Conservation (phyloP, 1,284 basidiomycete genomes). For the Ceratobasidium sp. region DNA sequence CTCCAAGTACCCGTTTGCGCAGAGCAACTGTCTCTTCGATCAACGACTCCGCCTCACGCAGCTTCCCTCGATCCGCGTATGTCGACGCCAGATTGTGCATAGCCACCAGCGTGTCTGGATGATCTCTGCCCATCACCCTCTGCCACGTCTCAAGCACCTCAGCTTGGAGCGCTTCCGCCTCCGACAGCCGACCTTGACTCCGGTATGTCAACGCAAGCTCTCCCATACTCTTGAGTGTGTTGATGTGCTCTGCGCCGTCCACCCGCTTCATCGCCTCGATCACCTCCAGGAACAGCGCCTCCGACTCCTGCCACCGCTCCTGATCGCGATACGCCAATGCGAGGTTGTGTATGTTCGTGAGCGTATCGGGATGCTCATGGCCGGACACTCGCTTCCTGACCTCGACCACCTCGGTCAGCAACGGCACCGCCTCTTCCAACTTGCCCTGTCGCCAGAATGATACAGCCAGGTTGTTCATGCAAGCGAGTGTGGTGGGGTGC, state of each 20-base stretch:
- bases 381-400: not conserved
- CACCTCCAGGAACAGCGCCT: not conserved
- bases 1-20: too few species aligned
- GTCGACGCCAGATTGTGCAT: too few species aligned
- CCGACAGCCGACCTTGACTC: not conserved
- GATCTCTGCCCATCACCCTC: not conserved
- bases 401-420: not conserved
- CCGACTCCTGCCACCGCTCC: not conserved
- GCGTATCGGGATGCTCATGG: conserved; percentile 4
- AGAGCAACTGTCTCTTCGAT: too few species aligned
- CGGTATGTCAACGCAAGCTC: not conserved
- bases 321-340: not conserved
- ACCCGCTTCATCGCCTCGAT: not conserved
- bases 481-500: not conserved
- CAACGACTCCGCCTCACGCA: too few species aligned
- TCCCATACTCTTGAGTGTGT: not conserved
- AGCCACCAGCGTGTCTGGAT: not conserved
- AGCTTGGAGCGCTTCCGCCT: not conserved
- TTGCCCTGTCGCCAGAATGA: not conserved
- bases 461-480: not conserved
- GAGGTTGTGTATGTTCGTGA: not conserved
- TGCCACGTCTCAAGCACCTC: not conserved
- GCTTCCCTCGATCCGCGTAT: too few species aligned
- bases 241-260: not conserved
- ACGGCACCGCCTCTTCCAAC: not conserved